Evolutionary conservation across 202 grass and related monocot species (phyloP), one percentile per base, ranked within the genome.

Genomic region (Panicum virgatum): DNA sequence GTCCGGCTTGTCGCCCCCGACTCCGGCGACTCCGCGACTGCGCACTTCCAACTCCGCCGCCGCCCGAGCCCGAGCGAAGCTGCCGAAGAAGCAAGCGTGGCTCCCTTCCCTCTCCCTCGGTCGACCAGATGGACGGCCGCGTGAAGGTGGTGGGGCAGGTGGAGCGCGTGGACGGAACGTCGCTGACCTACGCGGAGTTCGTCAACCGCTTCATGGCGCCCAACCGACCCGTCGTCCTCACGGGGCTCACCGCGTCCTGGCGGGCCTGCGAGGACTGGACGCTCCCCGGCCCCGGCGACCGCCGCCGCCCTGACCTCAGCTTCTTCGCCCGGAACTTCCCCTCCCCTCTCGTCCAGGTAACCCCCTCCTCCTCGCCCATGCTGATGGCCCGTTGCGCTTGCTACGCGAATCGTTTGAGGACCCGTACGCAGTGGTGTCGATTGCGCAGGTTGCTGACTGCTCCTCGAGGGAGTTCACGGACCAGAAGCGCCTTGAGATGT

Each of bases 401-500:
- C 38, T 58, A 66, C 26, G 20, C 14, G 67, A 46, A 42, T 69
- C 5, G 36, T 82, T 85, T 78, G 46, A 76, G 19, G 20, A 60
- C 51, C 82, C 78, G 26, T 43, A 63, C 75, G 26, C n/a, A 48
- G 15, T 4, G 43, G 23, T 70, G 1, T 69, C 58, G 47, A 40
- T 87, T 84, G 44, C 23, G 78, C 75, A 98, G 92, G 92, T 98
- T 5, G 88, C 90, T 14, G 92, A 94, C 44, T 98, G 95, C 80
- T 89, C 85, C 66, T 84, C 82, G 40, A 86, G 78, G 77, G 90
- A 94, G 69, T 88, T 88, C 73, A 86, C 86, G 12, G 92, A 94
- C 39, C 95, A 98, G 62, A 98, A 94, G 82, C 87, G 84, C 62
- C 79, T 89, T 37, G 95, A 93, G 79, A 98, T 98, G 90, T 87